These are phyloP conservation scores for Diversispora eburnea DNA, from an alignment of 192 early-diverging fungal species.

Conservation along the genomic window DNA sequence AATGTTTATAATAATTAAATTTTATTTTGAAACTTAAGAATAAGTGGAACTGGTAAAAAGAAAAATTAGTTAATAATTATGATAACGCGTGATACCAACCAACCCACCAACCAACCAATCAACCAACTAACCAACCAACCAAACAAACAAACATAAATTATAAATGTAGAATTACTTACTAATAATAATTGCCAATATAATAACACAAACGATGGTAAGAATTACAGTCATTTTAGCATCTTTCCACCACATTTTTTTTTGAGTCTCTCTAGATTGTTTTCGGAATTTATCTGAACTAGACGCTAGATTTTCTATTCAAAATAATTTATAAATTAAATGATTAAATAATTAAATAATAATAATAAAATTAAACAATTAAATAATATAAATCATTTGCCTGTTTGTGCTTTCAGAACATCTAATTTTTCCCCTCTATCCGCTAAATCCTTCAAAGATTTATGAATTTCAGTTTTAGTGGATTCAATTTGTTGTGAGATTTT, in stretches of 20 bases:
- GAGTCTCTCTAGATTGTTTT: neutral
- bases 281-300: neutral
- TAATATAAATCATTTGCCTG: neutral
- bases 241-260: constrained; percentile 19
- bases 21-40: constrained; percentile 8
- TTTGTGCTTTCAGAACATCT: constrained; percentile 5
- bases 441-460: neutral
- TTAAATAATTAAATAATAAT: neutral
- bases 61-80: neutral
- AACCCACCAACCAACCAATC: too few species aligned
- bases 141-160: neutral
- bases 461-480: constrained; percentile 4
- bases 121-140: too few species aligned
- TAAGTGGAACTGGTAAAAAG: neutral
- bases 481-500: neutral
- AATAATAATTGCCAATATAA: constrained; percentile 2
- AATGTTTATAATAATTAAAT: too few species aligned
- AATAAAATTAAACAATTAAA: neutral
- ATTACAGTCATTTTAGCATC: constrained; percentile 19
- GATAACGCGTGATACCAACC: neutral
- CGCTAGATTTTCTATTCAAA: neutral
- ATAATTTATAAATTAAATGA: neutral
- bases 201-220: neutral
- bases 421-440: constrained; percentile 12
- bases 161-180: neutral